Base-by-base conservation (phyloP, 108 stramenopile species). In the Conticribra weissflogii region DNA sequence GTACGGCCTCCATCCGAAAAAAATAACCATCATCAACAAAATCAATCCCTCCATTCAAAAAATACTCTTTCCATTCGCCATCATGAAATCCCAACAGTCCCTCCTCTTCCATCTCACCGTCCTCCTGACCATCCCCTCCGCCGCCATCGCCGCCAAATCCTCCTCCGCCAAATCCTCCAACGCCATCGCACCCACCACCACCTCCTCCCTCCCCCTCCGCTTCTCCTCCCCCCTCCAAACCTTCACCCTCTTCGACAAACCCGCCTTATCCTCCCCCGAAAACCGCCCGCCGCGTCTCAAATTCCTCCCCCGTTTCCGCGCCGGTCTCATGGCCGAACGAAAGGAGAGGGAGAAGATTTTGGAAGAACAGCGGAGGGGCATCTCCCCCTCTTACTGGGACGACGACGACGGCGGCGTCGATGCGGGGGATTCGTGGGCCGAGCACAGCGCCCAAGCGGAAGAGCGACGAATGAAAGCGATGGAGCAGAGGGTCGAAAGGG, bases 161-260 rank as follows among this genome's bases (percentile, higher is more conserved):
- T 22, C 67, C 30, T 57, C 58, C 28, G 44, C 48, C 14, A 18
- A 22, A 15, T 21, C 53, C 36, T 47, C 55, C 16, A 33, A 56
- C 30, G 33, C 59, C 47, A 18, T 16, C 47, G 28, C 60, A 27
- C 58, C 0, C 54, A 24, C 19, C 31, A 18, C 34, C n/a, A 27
- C 9, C 28, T 31, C 65, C 9, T 14, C 5, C 44, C 3, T 28
- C 25, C 66, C 67, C 0, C 46, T 88, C 24, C 83, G 72, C 32
- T 85, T 94, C 60, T 73, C 76, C 29, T 92, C 94, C 3, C 90
- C 91, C 24, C 68, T 95, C 48, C 89, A 91, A 77, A 80, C 86
- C 31, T 81, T 87, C 66, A 95, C 94, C 4, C 86, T 89, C 25
- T 85, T 82, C 56, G 72, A 76, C 32, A 78, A 75, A 29, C 56